phyloP scores from a whole-genome alignment of 495 filamentous ascomycete genomes.

The Aspergillus baeticus region DNA sequence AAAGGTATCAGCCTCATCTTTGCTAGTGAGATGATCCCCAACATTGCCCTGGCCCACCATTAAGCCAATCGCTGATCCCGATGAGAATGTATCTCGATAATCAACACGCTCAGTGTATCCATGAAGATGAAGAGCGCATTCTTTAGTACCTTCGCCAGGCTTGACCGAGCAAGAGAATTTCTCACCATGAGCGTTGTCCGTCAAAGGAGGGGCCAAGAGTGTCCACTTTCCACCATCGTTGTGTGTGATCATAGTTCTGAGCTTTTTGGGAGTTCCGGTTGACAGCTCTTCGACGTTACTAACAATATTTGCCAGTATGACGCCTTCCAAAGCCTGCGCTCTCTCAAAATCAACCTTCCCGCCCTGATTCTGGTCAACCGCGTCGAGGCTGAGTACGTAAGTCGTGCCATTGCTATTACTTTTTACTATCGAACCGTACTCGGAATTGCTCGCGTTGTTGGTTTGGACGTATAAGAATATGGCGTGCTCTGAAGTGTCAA shows the following conservation, averaged over 20 bases:
- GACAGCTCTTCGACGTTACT: conserved; percentile 63
- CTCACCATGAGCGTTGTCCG: conserved; percentile 71
- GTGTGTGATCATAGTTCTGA: conserved; percentile 88
- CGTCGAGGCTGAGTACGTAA: conserved; percentile 76
- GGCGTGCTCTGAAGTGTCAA: conserved; percentile 89
- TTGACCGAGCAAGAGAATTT: conserved; percentile 62
- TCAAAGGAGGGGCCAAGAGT: conserved; percentile 62
- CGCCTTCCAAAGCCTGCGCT: conserved; percentile 86
- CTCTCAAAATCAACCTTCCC: conserved; percentile 97
- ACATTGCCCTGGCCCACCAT: conserved; percentile 94
- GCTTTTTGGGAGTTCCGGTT: conserved; percentile 68
- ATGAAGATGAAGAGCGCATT: conserved; percentile 88
- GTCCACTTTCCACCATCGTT: conserved; percentile 91
- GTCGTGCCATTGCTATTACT: conserved; percentile 97
- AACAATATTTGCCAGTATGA: conserved; percentile 83
- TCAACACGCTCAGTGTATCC: conserved; percentile 88
- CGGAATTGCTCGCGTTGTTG: conserved; percentile 53
- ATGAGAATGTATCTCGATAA: conserved; percentile 78
- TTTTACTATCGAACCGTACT: conserved; percentile 88
- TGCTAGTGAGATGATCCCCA: conserved; percentile 56
- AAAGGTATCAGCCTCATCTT: conserved; percentile 75
- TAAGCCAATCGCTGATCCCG: conserved; percentile 81
- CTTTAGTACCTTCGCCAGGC: conserved; percentile 46
- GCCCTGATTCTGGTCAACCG: conserved; percentile 69
- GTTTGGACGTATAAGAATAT: conserved; percentile 89